Conservation (phyloP, 495 filamentous ascomycete genomes). For the Aspergillus bertholletiae region DNA sequence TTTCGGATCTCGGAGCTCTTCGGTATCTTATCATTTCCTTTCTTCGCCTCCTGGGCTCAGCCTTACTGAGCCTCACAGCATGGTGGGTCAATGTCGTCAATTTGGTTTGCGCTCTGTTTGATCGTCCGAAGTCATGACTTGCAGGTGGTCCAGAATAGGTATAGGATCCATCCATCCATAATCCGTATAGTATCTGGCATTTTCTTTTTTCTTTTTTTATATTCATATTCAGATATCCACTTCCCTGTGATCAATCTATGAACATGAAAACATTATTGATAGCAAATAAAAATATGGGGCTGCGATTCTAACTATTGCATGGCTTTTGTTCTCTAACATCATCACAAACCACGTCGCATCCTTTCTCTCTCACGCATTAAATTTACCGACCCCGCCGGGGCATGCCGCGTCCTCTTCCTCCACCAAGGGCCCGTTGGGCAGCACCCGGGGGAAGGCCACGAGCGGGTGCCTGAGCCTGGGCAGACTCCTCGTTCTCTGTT, state of each 20-base stretch:
- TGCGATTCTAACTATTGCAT: conserved; percentile 9
- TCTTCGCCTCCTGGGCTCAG: neutral
- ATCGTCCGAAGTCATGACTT: too few species aligned
- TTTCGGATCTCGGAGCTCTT: neutral
- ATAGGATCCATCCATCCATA: too few species aligned
- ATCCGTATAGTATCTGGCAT: too few species aligned
- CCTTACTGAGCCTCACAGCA: too few species aligned
- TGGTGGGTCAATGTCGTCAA: too few species aligned
- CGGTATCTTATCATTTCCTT: neutral
- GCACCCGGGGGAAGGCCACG: conserved; percentile 84
- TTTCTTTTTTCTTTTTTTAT: neutral
- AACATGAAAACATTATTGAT: neutral
- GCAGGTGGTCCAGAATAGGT: too few species aligned
- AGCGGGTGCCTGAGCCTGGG: conserved; percentile 71
- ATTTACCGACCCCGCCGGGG: conserved; percentile 48
- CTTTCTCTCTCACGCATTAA: conserved; percentile 1
- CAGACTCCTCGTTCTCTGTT: conserved; percentile 82
- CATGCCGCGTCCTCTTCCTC: conserved; percentile 87
- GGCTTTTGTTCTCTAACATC: conserved; percentile 15
- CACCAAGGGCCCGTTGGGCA: conserved; percentile 80
- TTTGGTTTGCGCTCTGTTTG: too few species aligned
- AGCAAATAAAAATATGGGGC: neutral
- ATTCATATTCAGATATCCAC: neutral
- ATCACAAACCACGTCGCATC: neutral
- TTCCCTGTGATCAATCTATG: neutral